Conservation (phyloP, 495 filamentous ascomycete species). For the Penicillium lagena region DNA sequence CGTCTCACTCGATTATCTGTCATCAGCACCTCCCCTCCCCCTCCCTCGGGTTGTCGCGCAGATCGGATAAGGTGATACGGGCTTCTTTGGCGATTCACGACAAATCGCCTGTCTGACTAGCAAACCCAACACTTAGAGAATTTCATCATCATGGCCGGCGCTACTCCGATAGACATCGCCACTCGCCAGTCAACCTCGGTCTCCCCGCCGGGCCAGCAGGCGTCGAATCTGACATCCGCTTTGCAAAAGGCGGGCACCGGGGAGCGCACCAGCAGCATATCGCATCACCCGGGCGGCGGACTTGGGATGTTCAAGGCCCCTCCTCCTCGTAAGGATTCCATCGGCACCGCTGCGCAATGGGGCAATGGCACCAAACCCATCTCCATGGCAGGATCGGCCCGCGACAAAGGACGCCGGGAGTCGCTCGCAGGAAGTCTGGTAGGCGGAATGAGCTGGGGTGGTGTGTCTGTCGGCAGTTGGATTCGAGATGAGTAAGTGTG, state of each 20-base stretch:
- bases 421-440: slow-evolving; percentile 83
- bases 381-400: slow-evolving; percentile 68
- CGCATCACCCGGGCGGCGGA: slow-evolving; percentile 35
- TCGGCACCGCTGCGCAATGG: slow-evolving; percentile 52
- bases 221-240: slow-evolving; percentile 58
- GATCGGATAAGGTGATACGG: slow-evolving; percentile 6
- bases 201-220: slow-evolving; percentile 54
- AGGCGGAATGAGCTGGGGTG: slow-evolving; percentile 96
- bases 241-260: slow-evolving; percentile 42
- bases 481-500: slow-evolving; percentile 92
- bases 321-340: slow-evolving; percentile 62
- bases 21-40: no score
- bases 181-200: slow-evolving; percentile 52
- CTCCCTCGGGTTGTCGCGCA: no score
- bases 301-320: slow-evolving; percentile 55
- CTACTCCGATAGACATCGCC: slow-evolving; percentile 61
- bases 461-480: slow-evolving; percentile 91
- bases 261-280: slow-evolving; percentile 35
- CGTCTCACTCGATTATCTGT: no score
- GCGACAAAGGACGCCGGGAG: slow-evolving; percentile 72
- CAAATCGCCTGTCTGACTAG: neutral
- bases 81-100: neutral
- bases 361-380: slow-evolving; percentile 80
- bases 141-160: slow-evolving; percentile 42
- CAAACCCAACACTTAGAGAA: neutral